Evolutionary conservation across 106 monocot genomes (phyloP).

Genomic region (Platanthera guangdongensis): DNA sequence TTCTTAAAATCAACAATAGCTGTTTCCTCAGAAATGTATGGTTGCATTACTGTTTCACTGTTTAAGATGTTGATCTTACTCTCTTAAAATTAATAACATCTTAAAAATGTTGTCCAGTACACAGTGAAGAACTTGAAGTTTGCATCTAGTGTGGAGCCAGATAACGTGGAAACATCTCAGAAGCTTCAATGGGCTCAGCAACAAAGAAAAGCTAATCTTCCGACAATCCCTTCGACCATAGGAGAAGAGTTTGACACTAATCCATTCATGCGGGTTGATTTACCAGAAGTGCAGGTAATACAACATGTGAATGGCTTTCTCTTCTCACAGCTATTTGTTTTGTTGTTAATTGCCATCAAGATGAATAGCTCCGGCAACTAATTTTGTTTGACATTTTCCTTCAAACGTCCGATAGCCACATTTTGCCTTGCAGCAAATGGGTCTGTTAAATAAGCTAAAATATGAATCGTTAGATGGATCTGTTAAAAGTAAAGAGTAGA

Average conservation of each 20-base stretch:
- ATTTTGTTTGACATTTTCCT: neutral
- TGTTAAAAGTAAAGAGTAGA: neutral
- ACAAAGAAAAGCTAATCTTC: constrained; percentile 45
- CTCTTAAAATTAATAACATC: neutral
- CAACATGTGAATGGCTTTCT: neutral
- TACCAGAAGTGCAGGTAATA: constrained; percentile 59
- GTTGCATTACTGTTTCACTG: neutral
- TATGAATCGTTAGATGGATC: neutral
- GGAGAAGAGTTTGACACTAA: constrained; percentile 86
- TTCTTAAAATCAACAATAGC: neutral
- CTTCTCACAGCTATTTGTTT: neutral
- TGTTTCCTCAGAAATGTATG: neutral
- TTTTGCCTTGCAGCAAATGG: neutral
- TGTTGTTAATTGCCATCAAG: neutral
- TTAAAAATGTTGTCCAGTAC: constrained; percentile 38
- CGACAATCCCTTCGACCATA: constrained; percentile 87
- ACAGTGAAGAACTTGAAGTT: constrained; percentile 88
- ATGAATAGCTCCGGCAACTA: too few relatives aligned
- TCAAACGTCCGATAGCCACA: neutral
- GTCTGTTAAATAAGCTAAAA: neutral
- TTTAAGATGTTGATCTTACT: neutral
- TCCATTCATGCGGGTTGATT: constrained; percentile 96
- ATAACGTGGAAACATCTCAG: constrained; percentile 54
- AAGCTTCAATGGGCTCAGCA: constrained; percentile 75
- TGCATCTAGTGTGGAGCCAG: constrained; percentile 79